Evolutionary conservation across 306 rosid species (phyloP).

Genomic region (Morella rubra): DNA sequence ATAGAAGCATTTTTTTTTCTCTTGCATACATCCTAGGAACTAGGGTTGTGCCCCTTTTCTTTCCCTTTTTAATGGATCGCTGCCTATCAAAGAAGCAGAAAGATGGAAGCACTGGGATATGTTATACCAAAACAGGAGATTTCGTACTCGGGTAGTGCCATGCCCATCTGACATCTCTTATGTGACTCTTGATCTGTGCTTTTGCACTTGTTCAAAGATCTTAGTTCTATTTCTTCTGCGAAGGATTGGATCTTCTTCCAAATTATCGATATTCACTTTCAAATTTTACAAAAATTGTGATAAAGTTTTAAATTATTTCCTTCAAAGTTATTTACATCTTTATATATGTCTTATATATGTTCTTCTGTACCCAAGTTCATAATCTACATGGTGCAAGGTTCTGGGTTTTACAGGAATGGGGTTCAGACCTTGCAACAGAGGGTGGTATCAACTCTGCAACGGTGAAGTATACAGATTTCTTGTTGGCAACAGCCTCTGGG

Average conservation of each 20-base stretch:
- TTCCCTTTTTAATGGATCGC: background rate
- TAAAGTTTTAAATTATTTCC: background rate
- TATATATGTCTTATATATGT: too few relatives aligned
- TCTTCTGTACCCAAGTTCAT: too few relatives aligned
- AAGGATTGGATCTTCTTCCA: background rate
- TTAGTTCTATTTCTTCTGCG: background rate
- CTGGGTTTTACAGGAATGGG: slow-evolving; percentile 74
- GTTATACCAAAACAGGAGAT: background rate
- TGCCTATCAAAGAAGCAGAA: background rate
- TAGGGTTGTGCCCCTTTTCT: background rate
- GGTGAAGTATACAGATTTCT: slow-evolving; percentile 75
- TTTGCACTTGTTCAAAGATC: background rate
- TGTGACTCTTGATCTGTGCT: background rate
- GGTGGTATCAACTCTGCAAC: slow-evolving; percentile 67
- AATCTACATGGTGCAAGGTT: slow-evolving; percentile 9
- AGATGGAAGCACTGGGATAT: background rate
- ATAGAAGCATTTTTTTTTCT: background rate
- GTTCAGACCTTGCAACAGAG: slow-evolving; percentile 57
- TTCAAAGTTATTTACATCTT: background rate
- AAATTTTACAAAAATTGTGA: background rate
- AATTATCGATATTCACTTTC: background rate
- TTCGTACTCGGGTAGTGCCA: background rate
- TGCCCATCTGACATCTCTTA: background rate
- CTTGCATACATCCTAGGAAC: background rate
- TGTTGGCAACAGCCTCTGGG: slow-evolving; percentile 96